Evolutionary conservation across 2,329 filamentous ascomycete species (phyloP).

Genomic region (Dendryphion nanum): DNA sequence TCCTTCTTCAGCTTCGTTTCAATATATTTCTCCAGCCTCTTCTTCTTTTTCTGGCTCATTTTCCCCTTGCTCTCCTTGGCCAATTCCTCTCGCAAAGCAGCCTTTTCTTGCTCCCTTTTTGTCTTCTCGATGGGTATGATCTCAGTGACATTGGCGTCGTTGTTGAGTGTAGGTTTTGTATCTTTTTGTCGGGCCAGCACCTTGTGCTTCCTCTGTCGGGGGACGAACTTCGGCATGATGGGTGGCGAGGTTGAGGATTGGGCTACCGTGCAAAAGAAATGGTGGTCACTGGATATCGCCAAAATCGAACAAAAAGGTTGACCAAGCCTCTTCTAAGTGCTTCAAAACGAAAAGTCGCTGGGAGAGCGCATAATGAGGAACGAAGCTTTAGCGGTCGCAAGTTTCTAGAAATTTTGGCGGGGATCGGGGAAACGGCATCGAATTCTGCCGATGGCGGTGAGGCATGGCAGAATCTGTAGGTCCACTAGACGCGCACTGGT

Average conservation of each 20-base stretch:
- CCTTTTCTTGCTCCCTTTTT: constrained; percentile 54
- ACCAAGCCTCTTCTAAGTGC: no score
- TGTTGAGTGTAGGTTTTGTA: constrained; percentile 22
- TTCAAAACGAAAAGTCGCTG: no score
- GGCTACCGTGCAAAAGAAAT: no score
- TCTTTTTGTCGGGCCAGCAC: constrained; percentile 62
- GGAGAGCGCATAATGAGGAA: no score
- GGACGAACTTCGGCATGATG: constrained; percentile 44
- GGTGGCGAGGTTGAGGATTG: no score
- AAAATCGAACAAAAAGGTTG: no score
- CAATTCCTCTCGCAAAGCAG: constrained; percentile 54
- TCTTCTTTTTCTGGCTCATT: constrained; percentile 64
- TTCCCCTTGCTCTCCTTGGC: constrained; percentile 53
- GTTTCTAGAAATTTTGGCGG: constrained; percentile 36
- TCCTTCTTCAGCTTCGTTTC: constrained; percentile 92
- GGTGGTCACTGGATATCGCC: no score
- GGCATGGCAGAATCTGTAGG: constrained; percentile 11
- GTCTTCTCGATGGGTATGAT: constrained; percentile 49
- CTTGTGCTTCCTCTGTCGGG: constrained; percentile 60
- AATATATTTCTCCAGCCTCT: constrained; percentile 68
- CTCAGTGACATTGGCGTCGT: constrained; percentile 51
- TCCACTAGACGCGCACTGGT: no score
- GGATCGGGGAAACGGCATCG: constrained; percentile 18
- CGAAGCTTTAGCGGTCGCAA: no score
- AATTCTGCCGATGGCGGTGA: constrained; percentile 20